Conservation (phyloP, 306 rosid species). For the Quercus cerris region DNA sequence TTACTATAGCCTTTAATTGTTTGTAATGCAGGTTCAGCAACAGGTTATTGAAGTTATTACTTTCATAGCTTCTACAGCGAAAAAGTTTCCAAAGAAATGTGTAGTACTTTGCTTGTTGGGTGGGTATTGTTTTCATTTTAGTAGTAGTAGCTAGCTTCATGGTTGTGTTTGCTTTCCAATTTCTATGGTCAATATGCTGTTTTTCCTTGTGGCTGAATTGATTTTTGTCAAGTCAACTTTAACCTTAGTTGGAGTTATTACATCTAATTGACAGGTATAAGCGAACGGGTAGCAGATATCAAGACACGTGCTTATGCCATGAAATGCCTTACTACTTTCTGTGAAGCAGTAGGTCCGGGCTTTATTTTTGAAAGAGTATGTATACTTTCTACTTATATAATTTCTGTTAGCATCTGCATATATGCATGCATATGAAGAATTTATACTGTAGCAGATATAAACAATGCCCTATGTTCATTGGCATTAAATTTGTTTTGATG, state of each 20-base stretch:
- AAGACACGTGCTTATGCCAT: constrained; percentile 89
- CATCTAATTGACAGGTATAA: constrained; percentile 54
- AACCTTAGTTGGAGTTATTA: background rate
- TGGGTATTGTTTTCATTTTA: constrained; percentile 36
- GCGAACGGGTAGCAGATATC: constrained; percentile 98
- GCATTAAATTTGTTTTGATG: constrained; percentile 12
- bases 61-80: constrained; percentile 64
- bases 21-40: constrained; percentile 85
- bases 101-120: constrained; percentile 87
- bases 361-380: constrained; percentile 95
- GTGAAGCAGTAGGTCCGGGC: constrained; percentile 98
- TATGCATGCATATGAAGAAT: background rate
- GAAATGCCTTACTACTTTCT: constrained; percentile 89
- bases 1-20: constrained; percentile 16
- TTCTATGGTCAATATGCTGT: background rate
- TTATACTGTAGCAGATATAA: background rate
- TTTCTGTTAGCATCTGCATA: background rate
- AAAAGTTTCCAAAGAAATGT: constrained; percentile 91
- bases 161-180: background rate
- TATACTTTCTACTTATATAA: constrained; percentile 11
- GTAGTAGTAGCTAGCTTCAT: background rate
- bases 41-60: constrained; percentile 85
- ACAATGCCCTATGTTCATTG: background rate
- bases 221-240: background rate
- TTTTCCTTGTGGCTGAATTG: constrained; percentile 3